Evolutionary conservation across 306 rosid species (phyloP).

Genomic region (Castanea mollissima): DNA sequence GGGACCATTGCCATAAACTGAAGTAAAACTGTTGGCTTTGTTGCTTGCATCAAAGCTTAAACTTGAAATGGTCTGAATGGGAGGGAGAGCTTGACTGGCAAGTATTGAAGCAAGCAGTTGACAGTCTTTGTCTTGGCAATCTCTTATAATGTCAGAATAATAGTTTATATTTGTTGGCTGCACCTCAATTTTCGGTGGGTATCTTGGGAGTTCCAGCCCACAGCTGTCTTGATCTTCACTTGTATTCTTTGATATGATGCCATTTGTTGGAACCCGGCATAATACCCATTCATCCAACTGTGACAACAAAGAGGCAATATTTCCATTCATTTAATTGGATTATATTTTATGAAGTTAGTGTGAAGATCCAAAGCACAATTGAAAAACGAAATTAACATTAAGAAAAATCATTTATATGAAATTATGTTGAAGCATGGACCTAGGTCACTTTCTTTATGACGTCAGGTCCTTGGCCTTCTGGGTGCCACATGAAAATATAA

Average conservation of each 20-base stretch:
- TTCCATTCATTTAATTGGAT: constrained; percentile 11
- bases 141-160: constrained; percentile 28
- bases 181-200: constrained; percentile 27
- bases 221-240: constrained; percentile 39
- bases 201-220: constrained; percentile 20
- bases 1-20: constrained; percentile 30
- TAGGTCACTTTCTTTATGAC: background rate
- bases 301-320: constrained; percentile 11
- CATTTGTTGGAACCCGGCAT: constrained; percentile 66
- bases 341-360: background rate
- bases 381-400: background rate
- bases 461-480: background rate
- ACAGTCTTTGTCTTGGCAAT: constrained; percentile 51
- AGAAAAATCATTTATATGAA: background rate
- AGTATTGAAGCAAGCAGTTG: constrained; percentile 54
- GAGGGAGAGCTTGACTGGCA: constrained; percentile 46
- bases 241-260: constrained; percentile 33
- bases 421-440: background rate
- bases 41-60: constrained; percentile 24
- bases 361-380: background rate
- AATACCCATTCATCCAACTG: constrained; percentile 87
- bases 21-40: constrained; percentile 15
- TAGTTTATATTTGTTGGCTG: constrained; percentile 22
- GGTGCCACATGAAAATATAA: too few relatives aligned
- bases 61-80: constrained; percentile 34